Conservation (phyloP, 768 basidiomycete genomes). For the Tylopilus vinaceipallidus region DNA sequence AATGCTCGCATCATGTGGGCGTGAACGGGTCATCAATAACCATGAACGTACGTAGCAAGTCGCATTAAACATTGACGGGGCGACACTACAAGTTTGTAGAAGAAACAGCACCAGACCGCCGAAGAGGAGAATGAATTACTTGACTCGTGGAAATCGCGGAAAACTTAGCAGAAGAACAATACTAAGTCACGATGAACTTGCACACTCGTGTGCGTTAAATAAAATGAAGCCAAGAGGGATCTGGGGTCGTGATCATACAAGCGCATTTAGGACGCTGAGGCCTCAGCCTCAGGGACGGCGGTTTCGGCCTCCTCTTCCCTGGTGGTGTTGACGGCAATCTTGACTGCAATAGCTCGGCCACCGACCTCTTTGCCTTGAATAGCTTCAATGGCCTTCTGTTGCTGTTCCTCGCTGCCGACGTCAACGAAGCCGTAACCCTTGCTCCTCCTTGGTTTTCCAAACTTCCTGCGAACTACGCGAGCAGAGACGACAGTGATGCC, state of each 20-base stretch:
- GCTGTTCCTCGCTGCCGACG: conserved; percentile 84
- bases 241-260: conserved; percentile 16
- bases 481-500: conserved; percentile 82
- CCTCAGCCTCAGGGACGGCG: conserved; percentile 32
- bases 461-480: conserved; percentile 84
- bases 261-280: conserved; percentile 26
- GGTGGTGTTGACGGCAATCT: conserved; percentile 88
- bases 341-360: conserved; percentile 86
- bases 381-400: conserved; percentile 85
- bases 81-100: conserved; percentile 32
- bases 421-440: conserved; percentile 99
- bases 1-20: neutral
- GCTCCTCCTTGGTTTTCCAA: conserved; percentile 81
- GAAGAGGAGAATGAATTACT: conserved; percentile 23
- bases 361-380: conserved; percentile 87
- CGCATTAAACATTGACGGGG: conserved; percentile 25
- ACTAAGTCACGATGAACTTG: conserved; percentile 33
- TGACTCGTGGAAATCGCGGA: conserved; percentile 36
- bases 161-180: conserved; percentile 36
- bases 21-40: conserved; percentile 28
- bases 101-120: conserved; percentile 50
- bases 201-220: conserved; percentile 26
- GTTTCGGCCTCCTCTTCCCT: conserved; percentile 53
- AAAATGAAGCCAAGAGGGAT: conserved; percentile 27
- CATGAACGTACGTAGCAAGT: conserved; percentile 30